These are phyloP conservation scores for Brettanomyces anomalus DNA, from an alignment of 805 yeast species.

Conservation along the genomic window DNA sequence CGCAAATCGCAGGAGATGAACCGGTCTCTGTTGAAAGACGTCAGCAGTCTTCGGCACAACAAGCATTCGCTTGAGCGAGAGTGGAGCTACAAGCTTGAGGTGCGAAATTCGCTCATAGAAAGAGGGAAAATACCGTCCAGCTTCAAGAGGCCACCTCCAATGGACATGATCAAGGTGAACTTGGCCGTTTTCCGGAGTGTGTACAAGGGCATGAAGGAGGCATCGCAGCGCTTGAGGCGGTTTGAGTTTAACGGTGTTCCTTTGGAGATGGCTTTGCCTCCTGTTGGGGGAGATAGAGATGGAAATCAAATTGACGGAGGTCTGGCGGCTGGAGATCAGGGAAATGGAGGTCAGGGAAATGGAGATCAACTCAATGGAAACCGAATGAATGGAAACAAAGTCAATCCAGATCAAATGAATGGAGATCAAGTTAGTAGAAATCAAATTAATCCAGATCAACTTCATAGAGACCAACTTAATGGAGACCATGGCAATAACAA, in stretches of 20 bases:
- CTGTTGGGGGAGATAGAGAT: not conserved
- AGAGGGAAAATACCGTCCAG: not conserved
- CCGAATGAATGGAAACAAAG: too few relatives aligned
- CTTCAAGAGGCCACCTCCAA: not conserved
- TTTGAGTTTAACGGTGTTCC: not conserved
- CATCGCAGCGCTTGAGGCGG: not conserved
- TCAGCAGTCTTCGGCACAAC: not conserved
- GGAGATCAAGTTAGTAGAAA: too few relatives aligned
- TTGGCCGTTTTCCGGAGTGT: not conserved
- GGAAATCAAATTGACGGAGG: too few relatives aligned
- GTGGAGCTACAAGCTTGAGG: constrained; percentile 1
- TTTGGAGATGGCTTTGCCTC: not conserved
- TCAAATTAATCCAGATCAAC: too few relatives aligned
- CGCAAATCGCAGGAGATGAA: not conserved
- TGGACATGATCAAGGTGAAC: constrained; percentile 1
- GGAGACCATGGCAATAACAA: too few relatives aligned
- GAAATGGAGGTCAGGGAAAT: too few relatives aligned
- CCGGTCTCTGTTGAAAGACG: not conserved
- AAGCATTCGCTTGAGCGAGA: not conserved
- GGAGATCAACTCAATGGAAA: too few relatives aligned
- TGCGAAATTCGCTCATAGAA: not conserved
- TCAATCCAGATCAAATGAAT: too few relatives aligned
- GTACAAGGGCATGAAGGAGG: not conserved
- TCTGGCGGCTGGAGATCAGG: too few relatives aligned
- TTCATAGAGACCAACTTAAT: too few relatives aligned